Evolutionary conservation across 129 eudicot genomes (phyloP), one percentile per base, ranked within the genome.

Genomic region (Ambrosia trifida): DNA sequence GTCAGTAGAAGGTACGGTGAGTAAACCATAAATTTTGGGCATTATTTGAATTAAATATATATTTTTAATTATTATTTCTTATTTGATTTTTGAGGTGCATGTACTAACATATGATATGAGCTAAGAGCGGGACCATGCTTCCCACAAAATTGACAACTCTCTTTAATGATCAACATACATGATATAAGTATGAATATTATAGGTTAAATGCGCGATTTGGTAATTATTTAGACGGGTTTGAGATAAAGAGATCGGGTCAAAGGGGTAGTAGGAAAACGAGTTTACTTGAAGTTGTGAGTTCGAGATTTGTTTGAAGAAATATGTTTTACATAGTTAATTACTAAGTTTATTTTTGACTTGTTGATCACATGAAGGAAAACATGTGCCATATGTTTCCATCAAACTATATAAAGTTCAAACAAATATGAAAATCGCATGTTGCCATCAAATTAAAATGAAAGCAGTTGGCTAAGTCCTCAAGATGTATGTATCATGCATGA

Each of bases 21-120:
- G 62, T 56, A 56, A 56, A 56, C 7, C 62, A 56, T 56, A 10
- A 20, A 47, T 47, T 12, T 20, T 56, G 62, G 33, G 62, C 36
- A 10, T 4, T 4, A 57, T 28, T 28, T 57, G 38, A 1, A 10
- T 9, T 28, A 19, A 7, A 40, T 40, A 40, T 40, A 6, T 2
- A 40, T 40, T 10, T 40, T 57, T 17, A 57, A 2, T 57, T 28
- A 57, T 57, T 1, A 2, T 2, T 57, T 30, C 7, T 19, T 20
- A 4, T 20, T 57, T 11, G 0, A 11, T 6, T 30, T 53, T 53
- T 53, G 11, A 57, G 63, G 24, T 57, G 35, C 62, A 56, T 56
- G 62, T 0, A 56, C 35, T n/a, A 54, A 54, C n/a, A 24, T 24
- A 9, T 24, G 35, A 56, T 33, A 20, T 56, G 36, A 56, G 62